Percentiles rank a stretch among this genome's conserved stretches.
phyloP scores from a whole-genome alignment of 108 stramenopile genomes.

The Aureococcus anophagefferens region DNA sequence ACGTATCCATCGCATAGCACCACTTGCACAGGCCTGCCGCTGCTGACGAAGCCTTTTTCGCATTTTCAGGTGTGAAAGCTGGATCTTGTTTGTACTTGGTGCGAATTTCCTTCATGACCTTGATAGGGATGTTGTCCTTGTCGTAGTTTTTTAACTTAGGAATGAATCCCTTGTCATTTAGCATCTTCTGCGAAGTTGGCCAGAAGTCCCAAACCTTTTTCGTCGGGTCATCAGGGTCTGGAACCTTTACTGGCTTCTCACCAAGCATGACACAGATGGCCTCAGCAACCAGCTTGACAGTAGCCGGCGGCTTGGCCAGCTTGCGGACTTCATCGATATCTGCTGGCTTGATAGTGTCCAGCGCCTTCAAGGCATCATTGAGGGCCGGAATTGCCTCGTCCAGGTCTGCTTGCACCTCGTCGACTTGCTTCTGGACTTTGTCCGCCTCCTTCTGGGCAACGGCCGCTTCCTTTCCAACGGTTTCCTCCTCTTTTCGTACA shows the following conservation, averaged over 20 bases:
- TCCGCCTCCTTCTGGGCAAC: constrained; percentile 37
- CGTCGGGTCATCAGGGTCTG: constrained; percentile 45
- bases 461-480: constrained; percentile 41
- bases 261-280: constrained; percentile 56
- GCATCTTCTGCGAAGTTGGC: constrained; percentile 46
- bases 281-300: constrained; percentile 37
- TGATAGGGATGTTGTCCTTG: constrained; percentile 46
- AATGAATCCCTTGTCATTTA: constrained; percentile 39
- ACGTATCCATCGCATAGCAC: constrained; percentile 50
- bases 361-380: constrained; percentile 37
- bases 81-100: constrained; percentile 32
- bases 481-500: constrained; percentile 41
- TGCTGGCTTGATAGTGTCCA: constrained; percentile 35
- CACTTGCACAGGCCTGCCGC: constrained; percentile 52
- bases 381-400: constrained; percentile 52
- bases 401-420: constrained; percentile 44
- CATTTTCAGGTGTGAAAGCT: constrained; percentile 37
- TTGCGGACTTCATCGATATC: constrained; percentile 50
- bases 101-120: constrained; percentile 37
- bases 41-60: constrained; percentile 41
- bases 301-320: constrained; percentile 46
- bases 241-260: constrained; percentile 33
- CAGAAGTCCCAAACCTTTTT: constrained; percentile 45
- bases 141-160: constrained; percentile 41
- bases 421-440: constrained; percentile 21